Conservation (phyloP, 169 alveolate genomes). For the Perkinsus marinus region DNA sequence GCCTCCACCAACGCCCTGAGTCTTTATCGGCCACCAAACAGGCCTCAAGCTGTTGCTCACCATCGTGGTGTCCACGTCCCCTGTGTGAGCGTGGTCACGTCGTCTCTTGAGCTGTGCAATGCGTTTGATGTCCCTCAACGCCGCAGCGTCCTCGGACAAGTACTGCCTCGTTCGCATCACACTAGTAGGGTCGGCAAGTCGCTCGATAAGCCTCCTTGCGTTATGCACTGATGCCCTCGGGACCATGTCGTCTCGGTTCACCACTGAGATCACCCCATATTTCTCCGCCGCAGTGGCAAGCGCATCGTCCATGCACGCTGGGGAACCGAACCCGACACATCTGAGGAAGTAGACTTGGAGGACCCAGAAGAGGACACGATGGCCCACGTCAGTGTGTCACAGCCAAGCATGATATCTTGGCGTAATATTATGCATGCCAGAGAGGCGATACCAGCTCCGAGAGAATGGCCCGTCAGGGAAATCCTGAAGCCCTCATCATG, state of each 20-base stretch:
- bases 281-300: not conserved
- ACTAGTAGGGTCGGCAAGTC: not conserved
- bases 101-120: not conserved
- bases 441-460: not conserved
- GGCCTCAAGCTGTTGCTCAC: no score
- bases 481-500: not conserved
- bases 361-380: not conserved
- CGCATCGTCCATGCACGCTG: not conserved
- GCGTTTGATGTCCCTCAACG: not conserved
- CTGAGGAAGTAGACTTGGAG: not conserved
- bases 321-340: not conserved
- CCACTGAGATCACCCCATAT: not conserved
- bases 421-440: not conserved
- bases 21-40: no score
- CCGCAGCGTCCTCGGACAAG: not conserved
- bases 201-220: not conserved
- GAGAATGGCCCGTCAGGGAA: not conserved
- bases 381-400: not conserved
- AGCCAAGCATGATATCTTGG: not conserved
- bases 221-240: not conserved
- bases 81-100: not conserved
- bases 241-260: not conserved
- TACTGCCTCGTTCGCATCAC: not conserved
- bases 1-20: no score
- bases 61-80: not conserved